A percentile compares a stretch with the other conserved stretches of the same genome.
Conservation (phyloP, 169 alveolate genomes). For the Amoebophrya sp. region DNA sequence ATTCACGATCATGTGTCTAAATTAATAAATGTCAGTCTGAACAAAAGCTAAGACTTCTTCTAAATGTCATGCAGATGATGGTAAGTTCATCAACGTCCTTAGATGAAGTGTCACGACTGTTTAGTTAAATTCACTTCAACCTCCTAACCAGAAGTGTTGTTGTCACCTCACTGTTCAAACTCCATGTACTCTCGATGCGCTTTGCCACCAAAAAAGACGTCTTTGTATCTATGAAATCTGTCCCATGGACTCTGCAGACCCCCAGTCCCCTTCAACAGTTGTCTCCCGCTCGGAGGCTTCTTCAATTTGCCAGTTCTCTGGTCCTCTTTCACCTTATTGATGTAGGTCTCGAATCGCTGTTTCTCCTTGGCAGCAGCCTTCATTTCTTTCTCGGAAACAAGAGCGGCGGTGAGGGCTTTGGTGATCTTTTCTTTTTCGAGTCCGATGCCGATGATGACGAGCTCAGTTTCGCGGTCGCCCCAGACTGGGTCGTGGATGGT, state of each 20-base stretch:
- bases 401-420: no score
- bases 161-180: not conserved
- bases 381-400: no score
- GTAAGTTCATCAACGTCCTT: no score
- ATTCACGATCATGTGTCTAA: no score
- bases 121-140: not conserved
- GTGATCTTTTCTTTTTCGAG: constrained; percentile 19
- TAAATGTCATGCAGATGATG: no score
- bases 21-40: no score
- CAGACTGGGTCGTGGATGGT: no score
- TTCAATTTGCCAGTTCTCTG: not conserved
- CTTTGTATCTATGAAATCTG: not conserved
- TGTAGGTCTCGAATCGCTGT: no score
- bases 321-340: no score
- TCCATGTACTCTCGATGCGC: not conserved
- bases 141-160: not conserved
- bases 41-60: no score
- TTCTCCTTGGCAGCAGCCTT: no score
- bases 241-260: not conserved
- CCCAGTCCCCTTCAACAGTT: not conserved
- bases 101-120: no score
- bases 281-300: not conserved
- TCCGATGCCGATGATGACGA: constrained; percentile 32
- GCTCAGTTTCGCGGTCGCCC: constrained; percentile 34
- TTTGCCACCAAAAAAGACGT: not conserved